phyloP scores from a whole-genome alignment of 768 basidiomycete species.

The Lactarius pseudohatsudake region DNA sequence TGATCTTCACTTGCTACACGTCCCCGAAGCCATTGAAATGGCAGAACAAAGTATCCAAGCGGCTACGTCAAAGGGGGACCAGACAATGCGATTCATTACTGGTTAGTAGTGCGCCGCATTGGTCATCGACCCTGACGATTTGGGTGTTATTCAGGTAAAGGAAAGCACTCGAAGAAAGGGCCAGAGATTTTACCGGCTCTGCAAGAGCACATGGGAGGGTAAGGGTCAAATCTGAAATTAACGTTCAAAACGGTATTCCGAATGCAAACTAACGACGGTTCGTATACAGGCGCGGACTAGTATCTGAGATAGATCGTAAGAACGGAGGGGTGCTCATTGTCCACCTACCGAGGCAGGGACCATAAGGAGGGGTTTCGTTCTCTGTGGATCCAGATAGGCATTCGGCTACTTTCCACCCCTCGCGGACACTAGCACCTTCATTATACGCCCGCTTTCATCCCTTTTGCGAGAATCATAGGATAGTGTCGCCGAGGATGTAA shows the following conservation, averaged over 20 bases:
- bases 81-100: neutral
- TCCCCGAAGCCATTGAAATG: constrained; percentile 1
- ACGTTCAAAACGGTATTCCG: neutral
- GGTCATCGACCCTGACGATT: neutral
- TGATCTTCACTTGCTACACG: neutral
- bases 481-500: neutral
- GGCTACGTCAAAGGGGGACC: neutral
- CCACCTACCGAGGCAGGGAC: neutral
- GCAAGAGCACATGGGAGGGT: neutral
- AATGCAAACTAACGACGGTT: neutral
- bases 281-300: constrained; percentile 6
- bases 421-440: neutral
- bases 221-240: neutral
- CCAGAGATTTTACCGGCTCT: neutral
- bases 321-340: neutral
- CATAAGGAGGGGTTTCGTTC: neutral
- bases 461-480: neutral
- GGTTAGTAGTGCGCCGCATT: neutral
- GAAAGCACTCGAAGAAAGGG: neutral
- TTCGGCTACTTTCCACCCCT: neutral
- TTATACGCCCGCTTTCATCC: neutral
- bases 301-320: constrained; percentile 2
- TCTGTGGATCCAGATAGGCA: neutral
- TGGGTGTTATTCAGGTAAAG: neutral
- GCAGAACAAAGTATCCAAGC: neutral